Base-by-base conservation (phyloP, 805 yeast genomes). In the Martiniozyma abietophila region DNA sequence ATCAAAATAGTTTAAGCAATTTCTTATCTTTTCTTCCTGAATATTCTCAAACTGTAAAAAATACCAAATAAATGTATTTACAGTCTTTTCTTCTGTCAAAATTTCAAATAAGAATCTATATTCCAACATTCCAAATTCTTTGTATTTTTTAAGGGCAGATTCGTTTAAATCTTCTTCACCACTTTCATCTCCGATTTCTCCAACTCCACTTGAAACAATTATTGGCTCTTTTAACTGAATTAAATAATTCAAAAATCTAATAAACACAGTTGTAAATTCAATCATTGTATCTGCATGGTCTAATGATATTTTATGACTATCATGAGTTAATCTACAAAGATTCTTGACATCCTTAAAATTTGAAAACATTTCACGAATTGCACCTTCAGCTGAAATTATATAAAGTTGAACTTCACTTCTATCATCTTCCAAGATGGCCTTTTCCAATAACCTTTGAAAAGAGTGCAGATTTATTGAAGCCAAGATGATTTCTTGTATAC, bases 1-100 rank as follows among this genome's bases (percentile, higher is more conserved):
- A 49, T 82, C 84, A 48, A 86, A 75, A 49, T 72, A 89, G 1
- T 79, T 62, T 7, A 92, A 50, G 8, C 80, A 76, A 31, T 69
- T 65, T 44, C 75, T 76, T 29, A 89, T 58, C 31, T 76, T 77
- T 9, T 59, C 64, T 35, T 74, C 74, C 1, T 67, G 55, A 23
- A 88, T 54, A 38, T 84, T 94, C 32, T 60, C 62, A 50, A 66
- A 84, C 40, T 77, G 63, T 7, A 69, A 58, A 27, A 89, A 62
- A 38, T 69, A 73, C 32, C 67, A 68, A 35, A 82, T 69, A 48
- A 79, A 84, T 1, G 85, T 68, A 28, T 76, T 67, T 2, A 89
- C 70, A 1, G 77, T 72, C 1, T 65, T 61, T 20, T 77, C 78
- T 39, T 76, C 71, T 32, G 74, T 59, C 43, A 78, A 72, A 25